phyloP scores from a whole-genome alignment of 2,329 filamentous ascomycete species.

The Aspergillus fumigatus region DNA sequence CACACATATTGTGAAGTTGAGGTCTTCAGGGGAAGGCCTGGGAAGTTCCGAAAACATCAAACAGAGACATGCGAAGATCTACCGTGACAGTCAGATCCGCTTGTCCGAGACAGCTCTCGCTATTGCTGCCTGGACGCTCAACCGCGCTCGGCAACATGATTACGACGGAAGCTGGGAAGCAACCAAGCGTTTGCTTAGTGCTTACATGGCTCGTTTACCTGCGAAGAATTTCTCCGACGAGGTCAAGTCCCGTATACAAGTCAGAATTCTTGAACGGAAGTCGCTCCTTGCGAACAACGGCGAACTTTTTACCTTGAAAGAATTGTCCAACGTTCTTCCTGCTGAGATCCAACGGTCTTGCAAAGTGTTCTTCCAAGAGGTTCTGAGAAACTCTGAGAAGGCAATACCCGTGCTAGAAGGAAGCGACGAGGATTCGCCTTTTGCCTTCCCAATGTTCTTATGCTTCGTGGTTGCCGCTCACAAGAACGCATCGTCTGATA shows the following conservation, averaged over 20 bases:
- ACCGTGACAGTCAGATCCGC: slow-evolving; percentile 39
- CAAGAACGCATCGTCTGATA: slow-evolving; percentile 7
- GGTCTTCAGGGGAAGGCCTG: slow-evolving; percentile 21
- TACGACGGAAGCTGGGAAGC: slow-evolving; percentile 22
- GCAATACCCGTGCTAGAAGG: slow-evolving; percentile 16
- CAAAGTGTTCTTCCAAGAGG: slow-evolving; percentile 20
- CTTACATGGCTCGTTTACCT: slow-evolving; percentile 29
- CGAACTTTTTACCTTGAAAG: slow-evolving; percentile 32
- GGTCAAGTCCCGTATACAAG: slow-evolving; percentile 25
- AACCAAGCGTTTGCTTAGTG: slow-evolving; percentile 24
- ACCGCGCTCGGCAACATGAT: slow-evolving; percentile 28
- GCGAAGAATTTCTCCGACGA: slow-evolving; percentile 24
- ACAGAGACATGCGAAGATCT: slow-evolving; percentile 38
- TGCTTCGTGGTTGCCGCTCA: slow-evolving; percentile 29
- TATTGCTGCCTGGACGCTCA: slow-evolving; percentile 37
- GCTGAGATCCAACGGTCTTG: slow-evolving; percentile 21
- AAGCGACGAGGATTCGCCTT: slow-evolving; percentile 18
- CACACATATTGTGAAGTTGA: slow-evolving; percentile 35
- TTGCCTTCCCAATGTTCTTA: slow-evolving; percentile 30
- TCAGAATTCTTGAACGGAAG: slow-evolving; percentile 29
- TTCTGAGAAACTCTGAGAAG: slow-evolving; percentile 17
- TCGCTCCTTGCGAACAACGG: slow-evolving; percentile 32
- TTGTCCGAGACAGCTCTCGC: slow-evolving; percentile 38
- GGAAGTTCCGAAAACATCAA: slow-evolving; percentile 35
- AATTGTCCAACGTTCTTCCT: slow-evolving; percentile 28